phyloP scores from a whole-genome alignment of 2,329 filamentous ascomycete species.

The Cordyceps militaris region DNA sequence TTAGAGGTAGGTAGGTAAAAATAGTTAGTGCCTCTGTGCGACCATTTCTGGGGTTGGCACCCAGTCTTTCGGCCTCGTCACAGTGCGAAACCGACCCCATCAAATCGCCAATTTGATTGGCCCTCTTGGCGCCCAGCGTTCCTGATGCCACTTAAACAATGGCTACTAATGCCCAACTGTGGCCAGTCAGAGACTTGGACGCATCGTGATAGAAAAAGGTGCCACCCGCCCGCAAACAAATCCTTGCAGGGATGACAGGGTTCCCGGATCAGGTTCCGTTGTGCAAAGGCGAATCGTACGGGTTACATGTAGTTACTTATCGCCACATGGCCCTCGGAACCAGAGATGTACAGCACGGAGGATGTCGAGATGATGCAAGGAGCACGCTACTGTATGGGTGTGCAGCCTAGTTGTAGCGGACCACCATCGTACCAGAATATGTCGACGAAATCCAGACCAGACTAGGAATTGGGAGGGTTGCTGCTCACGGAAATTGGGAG shows the following conservation, averaged over 20 bases:
- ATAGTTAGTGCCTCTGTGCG: neutral
- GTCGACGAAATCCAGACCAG: neutral
- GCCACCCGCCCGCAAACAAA: neutral
- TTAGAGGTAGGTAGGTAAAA: neutral
- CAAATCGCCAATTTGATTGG: constrained; percentile 4
- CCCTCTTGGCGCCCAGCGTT: constrained; percentile 8
- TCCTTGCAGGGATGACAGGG: neutral
- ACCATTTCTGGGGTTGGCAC: neutral
- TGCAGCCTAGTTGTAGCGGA: neutral
- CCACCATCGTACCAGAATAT: neutral
- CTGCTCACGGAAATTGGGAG: no score
- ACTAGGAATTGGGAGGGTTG: no score
- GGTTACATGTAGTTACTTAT: neutral
- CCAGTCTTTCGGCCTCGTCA: neutral
- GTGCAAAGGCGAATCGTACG: neutral
- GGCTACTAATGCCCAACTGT: neutral
- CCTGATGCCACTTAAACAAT: constrained; percentile 1
- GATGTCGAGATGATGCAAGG: neutral
- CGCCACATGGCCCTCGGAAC: neutral
- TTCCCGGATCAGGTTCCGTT: neutral
- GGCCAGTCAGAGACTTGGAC: constrained; percentile 8
- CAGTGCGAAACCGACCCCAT: neutral
- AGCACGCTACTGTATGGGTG: neutral
- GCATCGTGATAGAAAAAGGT: neutral
- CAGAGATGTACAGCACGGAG: neutral